Evolutionary conservation across 768 basidiomycete genomes (phyloP), one percentile per base, ranked within the genome.

Genomic region (Russula brevipes): DNA sequence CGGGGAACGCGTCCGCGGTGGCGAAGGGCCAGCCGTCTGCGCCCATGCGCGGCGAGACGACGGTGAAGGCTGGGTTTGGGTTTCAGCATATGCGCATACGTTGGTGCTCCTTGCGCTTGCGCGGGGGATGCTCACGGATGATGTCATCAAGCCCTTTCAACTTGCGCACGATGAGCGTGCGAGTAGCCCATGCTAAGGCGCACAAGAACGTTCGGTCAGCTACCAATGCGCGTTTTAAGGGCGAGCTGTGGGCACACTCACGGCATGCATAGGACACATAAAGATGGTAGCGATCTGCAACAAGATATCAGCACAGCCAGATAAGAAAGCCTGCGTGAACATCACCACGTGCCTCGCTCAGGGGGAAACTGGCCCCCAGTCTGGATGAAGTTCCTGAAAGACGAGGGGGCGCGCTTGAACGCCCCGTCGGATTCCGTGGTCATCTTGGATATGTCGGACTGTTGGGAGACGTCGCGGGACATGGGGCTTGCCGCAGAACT

Each of bases 81-180:
- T 16, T 14, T n/a, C 14, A 30, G 39, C 17, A 16, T 9, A 17
- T 10, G 4, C 1, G 41, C 41, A 8, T 3, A n/a, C 33, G 12
- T 17, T 14, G 30, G 1, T 14, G 42, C 14, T 44, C 11, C 5
- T 7, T 2, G 19, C 30, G 11, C 41, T 6, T 14, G 35, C 30
- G 12, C 1, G 19, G 12, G 30, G 3, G 12, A 5, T 38, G 77
- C 88, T 71, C 66, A 91, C 94, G 78, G 63, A 99, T 84, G 64
- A 91, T 76, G 31, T 87, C 80, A 66, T 98, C 89, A 30, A 99
- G 80, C 2, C 95, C 94, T 73, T 99, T 99, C 69, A 98, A 81
- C 75, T 93, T 86, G 67, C 95, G 82, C 4, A 88, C 79, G 69
- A 98, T 97, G 65, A 97, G 78, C 4, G 94, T 84, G 67, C 96